Conservation (phyloP, 495 filamentous ascomycete genomes). For the Talaromyces proteolyticus region DNA sequence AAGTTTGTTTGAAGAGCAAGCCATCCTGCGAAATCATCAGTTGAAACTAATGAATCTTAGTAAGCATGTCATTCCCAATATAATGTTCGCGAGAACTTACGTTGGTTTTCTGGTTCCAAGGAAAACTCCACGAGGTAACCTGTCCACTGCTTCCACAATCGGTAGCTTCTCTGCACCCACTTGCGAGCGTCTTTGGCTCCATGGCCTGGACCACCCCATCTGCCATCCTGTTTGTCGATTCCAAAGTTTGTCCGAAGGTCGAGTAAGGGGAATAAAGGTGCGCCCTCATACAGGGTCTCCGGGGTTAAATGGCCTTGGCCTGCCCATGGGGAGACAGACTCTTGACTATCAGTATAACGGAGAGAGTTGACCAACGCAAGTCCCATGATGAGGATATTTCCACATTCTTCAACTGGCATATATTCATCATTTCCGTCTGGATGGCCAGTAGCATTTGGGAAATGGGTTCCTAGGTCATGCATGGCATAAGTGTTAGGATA, state of each 20-base stretch:
- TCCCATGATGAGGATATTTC: slow-evolving; percentile 94
- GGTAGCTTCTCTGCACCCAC: slow-evolving; percentile 63
- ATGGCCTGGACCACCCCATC: slow-evolving; percentile 42
- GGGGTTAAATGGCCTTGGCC: slow-evolving; percentile 18
- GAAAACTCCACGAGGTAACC: slow-evolving; percentile 84
- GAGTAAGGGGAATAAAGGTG: slow-evolving; percentile 34
- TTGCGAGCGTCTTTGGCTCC: slow-evolving; percentile 46
- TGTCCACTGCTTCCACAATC: slow-evolving; percentile 90
- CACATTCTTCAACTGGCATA: slow-evolving; percentile 97
- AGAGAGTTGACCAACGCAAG: slow-evolving; percentile 80
- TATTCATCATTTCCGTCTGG: slow-evolving; percentile 85
- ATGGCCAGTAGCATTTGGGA: slow-evolving; percentile 91
- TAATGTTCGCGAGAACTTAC: no score
- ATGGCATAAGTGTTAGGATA: slow-evolving; percentile 90
- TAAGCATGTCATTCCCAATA: no score
- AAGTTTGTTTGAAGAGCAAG: slow-evolving; percentile 89
- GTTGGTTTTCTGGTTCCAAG: slow-evolving; percentile 78
- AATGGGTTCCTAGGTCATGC: slow-evolving; percentile 86
- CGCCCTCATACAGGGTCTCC: slow-evolving; percentile 13
- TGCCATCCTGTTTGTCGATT: slow-evolving; percentile 42
- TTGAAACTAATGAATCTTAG: slow-evolving; percentile 48
- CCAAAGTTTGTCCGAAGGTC: slow-evolving; percentile 35
- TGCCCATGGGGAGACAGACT: slow-evolving; percentile 47
- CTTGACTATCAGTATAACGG: slow-evolving; percentile 55
- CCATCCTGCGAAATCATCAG: slow-evolving; percentile 95